Percentiles rank a stretch among this genome's conserved stretches.
Conservation (phyloP, 306 rosid genomes). For the Geum urbanum region DNA sequence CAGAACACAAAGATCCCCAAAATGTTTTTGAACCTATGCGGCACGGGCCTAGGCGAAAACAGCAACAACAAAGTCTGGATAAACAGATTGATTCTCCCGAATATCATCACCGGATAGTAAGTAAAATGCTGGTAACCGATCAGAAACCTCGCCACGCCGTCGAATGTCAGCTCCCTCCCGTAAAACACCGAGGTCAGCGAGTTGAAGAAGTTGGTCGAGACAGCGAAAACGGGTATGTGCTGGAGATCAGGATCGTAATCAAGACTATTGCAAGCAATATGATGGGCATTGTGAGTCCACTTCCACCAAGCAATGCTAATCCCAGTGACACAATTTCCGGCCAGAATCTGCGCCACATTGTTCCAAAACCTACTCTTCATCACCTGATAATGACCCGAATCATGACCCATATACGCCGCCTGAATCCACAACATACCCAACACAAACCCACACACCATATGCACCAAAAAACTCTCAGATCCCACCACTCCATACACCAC, state of each 20-base stretch:
- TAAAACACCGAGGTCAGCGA: constrained; percentile 31
- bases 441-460: constrained; percentile 23
- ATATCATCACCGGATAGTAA: constrained; percentile 37
- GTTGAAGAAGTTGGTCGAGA: constrained; percentile 12
- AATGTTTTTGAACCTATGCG: constrained; percentile 28
- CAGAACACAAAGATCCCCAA: constrained; percentile 34
- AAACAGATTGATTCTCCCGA: constrained; percentile 32
- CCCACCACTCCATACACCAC: constrained; percentile 33
- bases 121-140: constrained; percentile 37
- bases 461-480: constrained; percentile 34
- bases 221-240: constrained; percentile 39
- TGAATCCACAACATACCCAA: constrained; percentile 35
- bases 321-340: constrained; percentile 38
- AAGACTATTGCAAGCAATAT: constrained; percentile 39
- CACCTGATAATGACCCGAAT: constrained; percentile 34
- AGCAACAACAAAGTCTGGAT: constrained; percentile 35
- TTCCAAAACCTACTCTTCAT: constrained; percentile 26
- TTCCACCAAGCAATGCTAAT: constrained; percentile 51
- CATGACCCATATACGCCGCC: constrained; percentile 39
- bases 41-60: constrained; percentile 20
- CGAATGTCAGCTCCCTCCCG: constrained; percentile 30
- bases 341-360: constrained; percentile 28
- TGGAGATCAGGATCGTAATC: constrained; percentile 41
- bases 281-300: constrained; percentile 46
- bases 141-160: constrained; percentile 29